Conservation (phyloP, 768 basidiomycete genomes). For the Filobasidium wieringae region DNA sequence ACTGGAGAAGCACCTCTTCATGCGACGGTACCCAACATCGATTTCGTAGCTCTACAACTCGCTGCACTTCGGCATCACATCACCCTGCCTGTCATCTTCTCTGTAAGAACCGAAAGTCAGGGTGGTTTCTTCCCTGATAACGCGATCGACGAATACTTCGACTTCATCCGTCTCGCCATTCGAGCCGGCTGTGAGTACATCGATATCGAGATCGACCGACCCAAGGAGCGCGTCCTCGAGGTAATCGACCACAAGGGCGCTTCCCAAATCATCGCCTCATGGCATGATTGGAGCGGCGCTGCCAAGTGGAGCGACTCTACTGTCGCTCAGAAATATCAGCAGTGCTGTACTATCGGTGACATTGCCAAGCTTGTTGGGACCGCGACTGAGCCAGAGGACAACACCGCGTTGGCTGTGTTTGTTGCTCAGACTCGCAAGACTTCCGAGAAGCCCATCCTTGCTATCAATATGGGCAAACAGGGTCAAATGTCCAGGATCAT, state of each 20-base stretch:
- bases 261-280: slow-evolving; percentile 78
- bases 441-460: slow-evolving; percentile 68
- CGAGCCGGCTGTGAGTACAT: slow-evolving; percentile 81
- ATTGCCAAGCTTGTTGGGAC: slow-evolving; percentile 87
- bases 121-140: slow-evolving; percentile 84
- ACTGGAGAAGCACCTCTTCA: slow-evolving; percentile 40
- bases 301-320: slow-evolving; percentile 64
- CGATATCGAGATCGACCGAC: slow-evolving; percentile 75
- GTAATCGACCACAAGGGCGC: slow-evolving; percentile 54
- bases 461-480: slow-evolving; percentile 76
- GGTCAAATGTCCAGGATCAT: slow-evolving; percentile 86
- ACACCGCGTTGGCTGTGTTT: slow-evolving; percentile 66
- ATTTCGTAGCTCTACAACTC: slow-evolving; percentile 71
- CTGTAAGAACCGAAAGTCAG: slow-evolving; percentile 73
- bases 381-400: slow-evolving; percentile 61
- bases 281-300: slow-evolving; percentile 84
- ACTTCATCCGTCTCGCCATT: slow-evolving; percentile 64
- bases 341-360: slow-evolving; percentile 62
- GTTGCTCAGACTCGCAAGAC: slow-evolving; percentile 44
- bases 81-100: slow-evolving; percentile 78
- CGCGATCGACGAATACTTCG: slow-evolving; percentile 57
- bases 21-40: slow-evolving; percentile 51
- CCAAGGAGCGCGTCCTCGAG: slow-evolving; percentile 51
- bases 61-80: slow-evolving; percentile 64
- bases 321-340: slow-evolving; percentile 57